Conservation (phyloP, 257 asterid species). For the Solanum sitiens region DNA sequence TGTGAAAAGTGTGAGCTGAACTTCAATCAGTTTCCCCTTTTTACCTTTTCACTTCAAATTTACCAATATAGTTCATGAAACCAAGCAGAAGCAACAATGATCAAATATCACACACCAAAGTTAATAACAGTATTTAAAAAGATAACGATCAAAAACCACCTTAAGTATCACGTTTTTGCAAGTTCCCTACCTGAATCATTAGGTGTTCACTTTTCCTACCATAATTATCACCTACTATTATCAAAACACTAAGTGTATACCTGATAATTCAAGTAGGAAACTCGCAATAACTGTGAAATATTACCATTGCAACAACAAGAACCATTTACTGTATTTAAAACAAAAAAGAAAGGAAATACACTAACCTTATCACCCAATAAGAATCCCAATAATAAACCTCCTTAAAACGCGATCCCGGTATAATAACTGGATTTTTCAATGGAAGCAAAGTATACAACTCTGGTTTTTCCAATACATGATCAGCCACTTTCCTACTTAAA, state of each 20-base stretch:
- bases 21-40: background rate
- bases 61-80: background rate
- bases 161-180: background rate
- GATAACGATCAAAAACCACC: background rate
- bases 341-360: background rate
- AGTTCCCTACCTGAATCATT: background rate
- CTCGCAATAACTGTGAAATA: background rate
- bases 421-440: constrained; percentile 49
- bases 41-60: background rate
- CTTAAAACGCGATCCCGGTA: constrained; percentile 83
- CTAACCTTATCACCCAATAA: constrained; percentile 79
- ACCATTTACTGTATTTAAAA: background rate
- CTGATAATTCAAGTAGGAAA: background rate
- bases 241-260: background rate
- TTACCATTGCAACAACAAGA: no score
- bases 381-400: constrained; percentile 99
- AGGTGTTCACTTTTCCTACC: background rate
- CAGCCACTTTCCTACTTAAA: constrained; percentile 66
- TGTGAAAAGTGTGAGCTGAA: background rate
- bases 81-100: background rate
- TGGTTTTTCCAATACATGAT: constrained; percentile 39
- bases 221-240: background rate
- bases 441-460: constrained; percentile 61
- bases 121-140: background rate
- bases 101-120: background rate